Percentiles rank a stretch among this genome's conserved stretches.
Conservation (phyloP, 805 yeast species). For the Pichia paraexigua region DNA sequence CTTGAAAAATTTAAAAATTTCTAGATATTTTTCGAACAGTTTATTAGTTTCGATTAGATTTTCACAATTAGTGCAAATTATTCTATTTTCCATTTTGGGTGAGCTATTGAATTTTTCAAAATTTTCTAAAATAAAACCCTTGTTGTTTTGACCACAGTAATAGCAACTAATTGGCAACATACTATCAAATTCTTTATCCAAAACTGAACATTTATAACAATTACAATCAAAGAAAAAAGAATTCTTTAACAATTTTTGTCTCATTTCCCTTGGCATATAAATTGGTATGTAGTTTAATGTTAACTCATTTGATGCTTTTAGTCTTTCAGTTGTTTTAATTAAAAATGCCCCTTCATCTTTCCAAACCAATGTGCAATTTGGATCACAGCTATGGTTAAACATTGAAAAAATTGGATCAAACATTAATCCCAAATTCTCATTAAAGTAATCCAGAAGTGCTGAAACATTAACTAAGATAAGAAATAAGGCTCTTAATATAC, state of each 20-base stretch:
- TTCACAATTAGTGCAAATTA: constrained; percentile 5
- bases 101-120: background rate
- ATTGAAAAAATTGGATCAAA: constrained; percentile 32
- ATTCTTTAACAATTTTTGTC: constrained; percentile 22
- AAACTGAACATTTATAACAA: constrained; percentile 24
- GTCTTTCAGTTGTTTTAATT: constrained; percentile 16
- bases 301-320: constrained; percentile 23
- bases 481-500: constrained; percentile 14
- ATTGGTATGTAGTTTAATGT: constrained; percentile 26
- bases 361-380: constrained; percentile 26
- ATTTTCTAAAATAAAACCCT: constrained; percentile 13
- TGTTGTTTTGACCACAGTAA: constrained; percentile 14
- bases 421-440: constrained; percentile 27
- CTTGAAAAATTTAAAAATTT: background rate
- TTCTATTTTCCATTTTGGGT: background rate
- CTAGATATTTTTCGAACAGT: background rate
- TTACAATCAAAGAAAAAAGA: constrained; percentile 30
- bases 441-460: constrained; percentile 20
- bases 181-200: constrained; percentile 16
- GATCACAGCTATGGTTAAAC: constrained; percentile 35
- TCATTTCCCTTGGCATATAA: constrained; percentile 23
- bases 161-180: constrained; percentile 24
- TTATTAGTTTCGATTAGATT: background rate
- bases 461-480: constrained; percentile 27
- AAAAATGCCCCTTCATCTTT: constrained; percentile 12